Conservation (phyloP, 1,284 basidiomycete genomes). For the Gomphus bonarii region DNA sequence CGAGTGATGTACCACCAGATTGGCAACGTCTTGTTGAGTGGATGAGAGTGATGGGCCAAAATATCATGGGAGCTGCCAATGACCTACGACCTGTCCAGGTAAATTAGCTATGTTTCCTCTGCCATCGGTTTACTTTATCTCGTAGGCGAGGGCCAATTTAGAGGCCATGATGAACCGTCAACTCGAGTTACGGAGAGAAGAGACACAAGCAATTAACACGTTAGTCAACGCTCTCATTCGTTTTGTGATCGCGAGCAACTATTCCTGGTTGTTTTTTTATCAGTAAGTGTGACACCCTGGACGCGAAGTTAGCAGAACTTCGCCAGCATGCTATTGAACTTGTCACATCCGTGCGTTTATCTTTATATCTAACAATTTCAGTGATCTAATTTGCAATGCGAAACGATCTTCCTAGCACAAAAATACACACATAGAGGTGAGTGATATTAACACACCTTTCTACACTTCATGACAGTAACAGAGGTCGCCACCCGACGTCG, state of each 20-base stretch:
- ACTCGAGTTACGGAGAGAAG: slow-evolving; percentile 54
- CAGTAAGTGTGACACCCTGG: slow-evolving; percentile 63
- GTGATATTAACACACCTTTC: not conserved
- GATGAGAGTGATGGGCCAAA: slow-evolving; percentile 66
- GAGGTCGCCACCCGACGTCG: not conserved
- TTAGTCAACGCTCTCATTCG: not conserved
- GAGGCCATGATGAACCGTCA: slow-evolving; percentile 71
- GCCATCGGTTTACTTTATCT: not conserved
- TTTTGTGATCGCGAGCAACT: not conserved
- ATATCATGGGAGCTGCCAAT: slow-evolving; percentile 73
- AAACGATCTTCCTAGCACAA: not conserved
- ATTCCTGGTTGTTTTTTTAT: not conserved
- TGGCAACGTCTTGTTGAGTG: slow-evolving; percentile 66
- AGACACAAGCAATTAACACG: slow-evolving; percentile 55
- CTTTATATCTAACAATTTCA: not conserved
- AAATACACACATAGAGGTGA: not conserved
- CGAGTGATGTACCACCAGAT: slow-evolving; percentile 40
- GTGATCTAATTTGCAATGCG: not conserved
- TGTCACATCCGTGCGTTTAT: slow-evolving; percentile 3
- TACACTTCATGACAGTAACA: not conserved
- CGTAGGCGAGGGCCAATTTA: slow-evolving; percentile 57
- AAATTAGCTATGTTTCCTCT: slow-evolving; percentile 8
- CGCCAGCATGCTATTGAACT: slow-evolving; percentile 27
- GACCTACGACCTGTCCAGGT: slow-evolving; percentile 75
- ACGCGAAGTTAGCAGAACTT: slow-evolving; percentile 46